Percentiles rank a stretch among this genome's conserved stretches.
Conservation (phyloP, 1,139 yeast species). For the Magnusiomyces tetraspermus region DNA sequence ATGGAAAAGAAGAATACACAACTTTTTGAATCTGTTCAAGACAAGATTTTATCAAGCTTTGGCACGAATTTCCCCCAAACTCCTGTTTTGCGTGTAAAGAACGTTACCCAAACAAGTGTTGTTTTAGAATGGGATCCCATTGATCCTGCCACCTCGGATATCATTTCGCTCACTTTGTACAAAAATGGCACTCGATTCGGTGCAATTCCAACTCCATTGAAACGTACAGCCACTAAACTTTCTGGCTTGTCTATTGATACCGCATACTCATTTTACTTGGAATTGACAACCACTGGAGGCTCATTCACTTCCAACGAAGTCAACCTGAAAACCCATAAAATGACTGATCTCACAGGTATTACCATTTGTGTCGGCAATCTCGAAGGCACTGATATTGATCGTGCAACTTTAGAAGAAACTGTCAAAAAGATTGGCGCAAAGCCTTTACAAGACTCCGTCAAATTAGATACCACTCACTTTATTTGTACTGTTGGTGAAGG, state of each 20-base stretch:
- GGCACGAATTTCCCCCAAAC: conserved; percentile 64
- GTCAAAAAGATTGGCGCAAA: conserved; percentile 72
- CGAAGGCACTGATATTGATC: conserved; percentile 42
- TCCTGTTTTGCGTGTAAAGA: conserved; percentile 64
- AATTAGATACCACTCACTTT: conserved; percentile 90
- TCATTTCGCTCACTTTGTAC: conserved; percentile 67
- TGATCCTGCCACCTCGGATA: conserved; percentile 71
- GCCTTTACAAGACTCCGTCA: conserved; percentile 62
- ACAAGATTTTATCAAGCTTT: conserved; percentile 59
- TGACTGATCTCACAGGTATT: conserved; percentile 92
- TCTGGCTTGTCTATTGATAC: conserved; percentile 89
- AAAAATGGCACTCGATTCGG: conserved; percentile 77
- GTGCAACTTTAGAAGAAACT: conserved; percentile 54
- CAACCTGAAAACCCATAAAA: conserved; percentile 76
- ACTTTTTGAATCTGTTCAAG: conserved; percentile 58
- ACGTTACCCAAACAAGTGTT: conserved; percentile 89
- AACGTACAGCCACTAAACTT: conserved; percentile 73
- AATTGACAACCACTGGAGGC: conserved; percentile 86
- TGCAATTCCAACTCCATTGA: conserved; percentile 73
- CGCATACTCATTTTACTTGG: conserved; percentile 66
- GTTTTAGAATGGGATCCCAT: conserved; percentile 91
- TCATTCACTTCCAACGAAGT: conserved; percentile 58
- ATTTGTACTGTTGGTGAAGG: conserved; percentile 66
- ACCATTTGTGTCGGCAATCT: conserved; percentile 85
- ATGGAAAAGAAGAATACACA: conserved; percentile 54